Evolutionary conservation across 352 stramenopile genomes (phyloP).

Genomic region (Phytophthora fragariae): DNA sequence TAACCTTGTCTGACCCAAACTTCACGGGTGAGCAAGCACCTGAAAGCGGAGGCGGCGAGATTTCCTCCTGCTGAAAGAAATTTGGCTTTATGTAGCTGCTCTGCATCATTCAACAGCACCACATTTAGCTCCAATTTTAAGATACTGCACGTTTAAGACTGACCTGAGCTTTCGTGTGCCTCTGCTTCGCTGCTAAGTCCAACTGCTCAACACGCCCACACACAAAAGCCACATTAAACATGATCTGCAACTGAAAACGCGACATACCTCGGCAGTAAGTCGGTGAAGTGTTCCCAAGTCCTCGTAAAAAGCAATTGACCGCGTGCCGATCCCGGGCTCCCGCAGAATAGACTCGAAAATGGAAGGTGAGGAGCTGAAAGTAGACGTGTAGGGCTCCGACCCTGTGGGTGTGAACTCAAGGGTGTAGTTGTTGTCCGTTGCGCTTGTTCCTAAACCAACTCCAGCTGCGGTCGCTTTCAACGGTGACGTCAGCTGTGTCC

Average conservation of each 20-base stretch:
- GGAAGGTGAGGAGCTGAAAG: slow-evolving; percentile 47
- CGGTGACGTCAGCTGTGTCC: background rate
- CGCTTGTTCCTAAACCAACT: background rate
- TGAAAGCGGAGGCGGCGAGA: background rate
- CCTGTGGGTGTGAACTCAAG: background rate
- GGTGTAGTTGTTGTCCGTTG: background rate
- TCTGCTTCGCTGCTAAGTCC: slow-evolving; percentile 23
- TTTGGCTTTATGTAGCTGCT: slow-evolving; percentile 45
- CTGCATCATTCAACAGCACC: slow-evolving; percentile 8
- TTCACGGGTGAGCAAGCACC: background rate
- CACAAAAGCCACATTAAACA: background rate
- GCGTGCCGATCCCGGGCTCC: slow-evolving; percentile 39
- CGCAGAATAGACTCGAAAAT: slow-evolving; percentile 63
- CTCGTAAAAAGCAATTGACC: slow-evolving; percentile 47
- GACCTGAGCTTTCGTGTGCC: slow-evolving; percentile 25
- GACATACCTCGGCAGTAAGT: slow-evolving; percentile 46
- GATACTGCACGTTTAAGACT: background rate
- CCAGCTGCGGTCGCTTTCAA: background rate
- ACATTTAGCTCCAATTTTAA: background rate
- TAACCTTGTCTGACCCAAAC: background rate
- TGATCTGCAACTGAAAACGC: background rate
- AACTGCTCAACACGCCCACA: slow-evolving; percentile 17
- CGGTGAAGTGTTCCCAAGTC: slow-evolving; percentile 49
- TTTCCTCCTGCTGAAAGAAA: slow-evolving; percentile 44
- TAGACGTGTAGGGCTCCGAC: slow-evolving; percentile 18